Percentiles rank a stretch among this genome's conserved stretches.
These are phyloP conservation scores for Theobroma grandiflorum DNA, from an alignment of 441 rosid genomes.

Conservation along the genomic window DNA sequence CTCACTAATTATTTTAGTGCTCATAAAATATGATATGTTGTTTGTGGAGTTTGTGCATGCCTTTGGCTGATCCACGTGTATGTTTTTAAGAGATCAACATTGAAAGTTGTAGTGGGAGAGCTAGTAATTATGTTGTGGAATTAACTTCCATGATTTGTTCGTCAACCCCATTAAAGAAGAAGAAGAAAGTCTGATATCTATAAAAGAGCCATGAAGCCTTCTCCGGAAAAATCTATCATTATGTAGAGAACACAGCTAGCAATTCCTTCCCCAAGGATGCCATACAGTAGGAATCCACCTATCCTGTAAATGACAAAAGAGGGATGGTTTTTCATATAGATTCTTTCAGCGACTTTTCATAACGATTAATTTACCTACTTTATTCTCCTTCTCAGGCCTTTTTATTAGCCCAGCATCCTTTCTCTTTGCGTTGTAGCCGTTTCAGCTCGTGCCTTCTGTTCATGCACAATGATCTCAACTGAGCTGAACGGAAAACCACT, in stretches of 20 bases:
- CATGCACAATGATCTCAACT: slow-evolving; percentile 40
- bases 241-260: slow-evolving; percentile 8
- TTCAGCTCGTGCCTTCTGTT: slow-evolving; percentile 24
- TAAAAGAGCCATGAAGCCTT: background rate
- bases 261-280: slow-evolving; percentile 6
- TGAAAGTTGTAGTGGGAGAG: slow-evolving; percentile 28
- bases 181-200: background rate
- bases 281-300: slow-evolving; percentile 37
- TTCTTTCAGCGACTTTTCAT: slow-evolving; percentile 38
- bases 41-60: background rate
- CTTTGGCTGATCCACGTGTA: slow-evolving; percentile 17
- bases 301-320: slow-evolving; percentile 36
- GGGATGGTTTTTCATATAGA: slow-evolving; percentile 32
- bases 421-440: slow-evolving; percentile 11
- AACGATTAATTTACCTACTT: slow-evolving; percentile 32
- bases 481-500: slow-evolving; percentile 18
- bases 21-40: background rate
- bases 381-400: slow-evolving; percentile 40
- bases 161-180: slow-evolving; percentile 18
- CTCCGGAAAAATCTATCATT: slow-evolving; percentile 18
- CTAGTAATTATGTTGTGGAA: slow-evolving; percentile 18
- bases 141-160: slow-evolving; percentile 16
- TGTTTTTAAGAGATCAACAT: slow-evolving; percentile 8
- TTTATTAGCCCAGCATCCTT: slow-evolving; percentile 40
- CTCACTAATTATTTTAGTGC: background rate